Conservation (phyloP, 2,329 filamentous ascomycete species). For the Sordariomycetes sp. region DNA sequence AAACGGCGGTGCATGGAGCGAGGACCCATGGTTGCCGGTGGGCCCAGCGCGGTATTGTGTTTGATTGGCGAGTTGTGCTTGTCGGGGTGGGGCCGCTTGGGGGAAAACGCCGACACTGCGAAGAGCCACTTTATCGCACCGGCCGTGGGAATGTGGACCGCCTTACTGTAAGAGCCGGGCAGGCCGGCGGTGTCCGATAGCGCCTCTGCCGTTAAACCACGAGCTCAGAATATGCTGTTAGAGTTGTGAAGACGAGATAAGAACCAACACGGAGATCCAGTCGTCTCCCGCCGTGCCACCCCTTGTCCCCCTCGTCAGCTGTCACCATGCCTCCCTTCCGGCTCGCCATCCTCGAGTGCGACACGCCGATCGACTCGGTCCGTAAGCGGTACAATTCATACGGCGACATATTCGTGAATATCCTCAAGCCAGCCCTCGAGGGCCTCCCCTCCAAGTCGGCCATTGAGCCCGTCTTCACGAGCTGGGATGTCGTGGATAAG, state of each 20-base stretch:
- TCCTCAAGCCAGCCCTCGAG: conserved; percentile 15
- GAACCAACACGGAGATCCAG: too few relatives aligned
- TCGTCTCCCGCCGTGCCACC: too few relatives aligned
- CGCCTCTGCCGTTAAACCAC: too few relatives aligned
- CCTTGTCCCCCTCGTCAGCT: background rate
- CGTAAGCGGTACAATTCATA: conserved; percentile 16
- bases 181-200: too few relatives aligned
- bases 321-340: conserved; percentile 9
- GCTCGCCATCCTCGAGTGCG: conserved; percentile 20
- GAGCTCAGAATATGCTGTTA: too few relatives aligned
- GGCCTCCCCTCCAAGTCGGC: conserved; percentile 4
- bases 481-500: conserved; percentile 18
- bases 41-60: background rate
- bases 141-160: background rate
- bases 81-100: background rate
- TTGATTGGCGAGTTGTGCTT: background rate
- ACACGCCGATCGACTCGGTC: conserved; percentile 18
- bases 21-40: background rate
- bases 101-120: too few relatives aligned
- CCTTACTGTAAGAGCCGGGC: too few relatives aligned
- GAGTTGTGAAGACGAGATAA: too few relatives aligned
- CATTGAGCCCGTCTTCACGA: conserved; percentile 14
- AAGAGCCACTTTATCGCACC: too few relatives aligned
- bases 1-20: background rate
- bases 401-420: conserved; percentile 18